These are phyloP conservation scores for Ramalina peruviana DNA, from an alignment of 495 filamentous ascomycete species.

Conservation along the genomic window DNA sequence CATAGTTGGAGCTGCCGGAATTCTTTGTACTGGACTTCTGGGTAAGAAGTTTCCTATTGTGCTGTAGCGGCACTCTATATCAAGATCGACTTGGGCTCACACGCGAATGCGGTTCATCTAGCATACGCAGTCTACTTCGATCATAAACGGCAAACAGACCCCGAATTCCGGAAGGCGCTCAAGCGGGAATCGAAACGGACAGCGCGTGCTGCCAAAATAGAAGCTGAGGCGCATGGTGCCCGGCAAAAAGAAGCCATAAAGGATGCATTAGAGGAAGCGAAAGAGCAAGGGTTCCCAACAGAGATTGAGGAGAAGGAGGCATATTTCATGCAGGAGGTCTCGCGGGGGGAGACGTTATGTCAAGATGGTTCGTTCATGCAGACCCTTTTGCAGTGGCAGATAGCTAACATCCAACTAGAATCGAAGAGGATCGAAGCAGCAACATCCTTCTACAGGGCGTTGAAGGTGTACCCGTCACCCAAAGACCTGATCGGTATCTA, in stretches of 20 bases:
- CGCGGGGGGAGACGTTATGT: conserved; percentile 65
- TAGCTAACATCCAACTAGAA: conserved; percentile 34
- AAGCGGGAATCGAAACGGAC: conserved; percentile 69
- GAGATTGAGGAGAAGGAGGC: conserved; percentile 82
- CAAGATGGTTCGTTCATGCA: conserved; percentile 42
- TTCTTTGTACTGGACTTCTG: conserved; percentile 58
- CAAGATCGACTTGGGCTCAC: not conserved
- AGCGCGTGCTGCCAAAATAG: conserved; percentile 62
- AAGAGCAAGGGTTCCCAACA: conserved; percentile 80
- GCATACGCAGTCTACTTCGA: conserved; percentile 90
- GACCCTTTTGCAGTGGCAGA: not conserved
- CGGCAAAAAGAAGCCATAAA: conserved; percentile 61
- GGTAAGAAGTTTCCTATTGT: conserved; percentile 34
- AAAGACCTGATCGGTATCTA: conserved; percentile 89
- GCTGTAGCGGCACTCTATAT: not conserved
- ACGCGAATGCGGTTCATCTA: conserved; percentile 12
- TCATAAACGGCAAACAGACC: conserved; percentile 74
- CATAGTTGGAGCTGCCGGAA: conserved; percentile 58
- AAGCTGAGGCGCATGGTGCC: conserved; percentile 51
- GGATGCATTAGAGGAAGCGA: conserved; percentile 56
- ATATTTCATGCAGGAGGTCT: conserved; percentile 92
- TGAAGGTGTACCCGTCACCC: conserved; percentile 84
- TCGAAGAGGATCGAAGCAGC: conserved; percentile 69
- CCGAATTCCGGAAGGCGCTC: conserved; percentile 72
- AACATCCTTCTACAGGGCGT: conserved; percentile 88